Evolutionary conservation across 305 asterid species (phyloP).

Genomic region (Nicotiana rustica): DNA sequence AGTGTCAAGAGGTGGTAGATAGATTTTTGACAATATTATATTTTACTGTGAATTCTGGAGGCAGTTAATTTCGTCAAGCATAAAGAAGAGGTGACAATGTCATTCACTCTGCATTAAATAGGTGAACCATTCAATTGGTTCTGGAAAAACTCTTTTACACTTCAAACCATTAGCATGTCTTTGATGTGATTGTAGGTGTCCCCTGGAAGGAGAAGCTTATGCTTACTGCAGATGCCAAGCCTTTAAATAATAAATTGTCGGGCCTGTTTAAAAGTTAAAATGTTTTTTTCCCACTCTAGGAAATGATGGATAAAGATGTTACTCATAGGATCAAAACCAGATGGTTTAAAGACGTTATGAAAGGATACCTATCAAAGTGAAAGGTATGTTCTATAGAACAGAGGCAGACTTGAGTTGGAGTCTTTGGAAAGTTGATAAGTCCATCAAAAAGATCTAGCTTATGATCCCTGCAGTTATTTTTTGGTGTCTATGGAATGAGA

Average conservation of each 20-base stretch:
- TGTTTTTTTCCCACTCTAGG: neutral
- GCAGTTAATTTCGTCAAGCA: neutral
- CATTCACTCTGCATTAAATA: neutral
- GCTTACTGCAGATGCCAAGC: neutral
- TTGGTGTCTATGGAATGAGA: no score
- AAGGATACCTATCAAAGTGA: no score
- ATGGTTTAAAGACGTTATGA: no score
- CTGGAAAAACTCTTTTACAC: neutral
- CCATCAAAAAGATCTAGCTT: no score
- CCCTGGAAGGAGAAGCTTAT: neutral
- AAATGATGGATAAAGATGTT: no score
- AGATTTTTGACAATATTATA: neutral
- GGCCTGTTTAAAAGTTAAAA: neutral
- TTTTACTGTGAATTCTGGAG: neutral
- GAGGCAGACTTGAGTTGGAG: no score
- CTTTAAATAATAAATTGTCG: neutral
- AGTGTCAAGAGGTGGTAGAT: neutral
- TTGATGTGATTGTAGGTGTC: conserved; percentile 23
- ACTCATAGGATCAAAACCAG: no score
- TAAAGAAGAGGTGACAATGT: no score
- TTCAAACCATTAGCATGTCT: neutral
- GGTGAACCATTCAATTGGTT: conserved; percentile 7
- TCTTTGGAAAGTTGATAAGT: no score
- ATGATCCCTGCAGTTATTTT: no score
- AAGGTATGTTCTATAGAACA: no score